Base-by-base conservation (phyloP, 2,329 filamentous ascomycete species). In the Penicillium sp. region DNA sequence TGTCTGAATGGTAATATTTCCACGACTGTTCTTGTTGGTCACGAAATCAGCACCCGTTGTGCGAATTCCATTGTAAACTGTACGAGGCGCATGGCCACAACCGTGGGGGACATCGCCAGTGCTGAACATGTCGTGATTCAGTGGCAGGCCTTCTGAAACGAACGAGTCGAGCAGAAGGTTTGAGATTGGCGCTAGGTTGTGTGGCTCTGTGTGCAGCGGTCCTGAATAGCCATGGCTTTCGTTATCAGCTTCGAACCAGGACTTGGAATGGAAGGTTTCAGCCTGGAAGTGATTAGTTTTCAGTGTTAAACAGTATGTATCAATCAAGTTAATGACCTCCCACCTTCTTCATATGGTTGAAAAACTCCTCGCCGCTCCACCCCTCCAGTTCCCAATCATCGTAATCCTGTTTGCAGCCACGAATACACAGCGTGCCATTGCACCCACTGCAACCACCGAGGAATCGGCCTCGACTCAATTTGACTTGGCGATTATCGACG, bases 81-180 rank as follows among this genome's bases (percentile, higher is more conserved):
- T 86, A 63, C 85, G 77, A 13, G 82, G 78, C 1, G 74, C 83
- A 70, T 87, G 85, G 2, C 85, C 85, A 65, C 85, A 87, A 0
- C 84, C 85, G 56, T 86, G 81, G 1, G 84, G 73, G 22, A 80
- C 81, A 33, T 82, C 78, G 19, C 83, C 83, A 26, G 80, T 83
- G 0, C 82, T 81, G 68, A 88, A 88, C 84, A 88, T 87, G 64
- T 89, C 86, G 19, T 80, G 78, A 44, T 85, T 80, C n/a, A 86
- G 76, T 0, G 83, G 81, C 0, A 88, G 72, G 59, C 85, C 86
- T 62, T 83, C 75, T 1, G 82, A 84, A 9, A 84, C 73, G 74
- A 87, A 82, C 0, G 85, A 87, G 53, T 87, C 80, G 30, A 83
- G 75, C 10, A 88, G 72, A 33, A 83, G 77, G 49, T 86, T 74